A percentile compares a stretch with the other conserved stretches of the same genome.
Evolutionary conservation across 2,329 filamentous ascomycete genomes (phyloP).

Genomic region (Onygenales sp.): DNA sequence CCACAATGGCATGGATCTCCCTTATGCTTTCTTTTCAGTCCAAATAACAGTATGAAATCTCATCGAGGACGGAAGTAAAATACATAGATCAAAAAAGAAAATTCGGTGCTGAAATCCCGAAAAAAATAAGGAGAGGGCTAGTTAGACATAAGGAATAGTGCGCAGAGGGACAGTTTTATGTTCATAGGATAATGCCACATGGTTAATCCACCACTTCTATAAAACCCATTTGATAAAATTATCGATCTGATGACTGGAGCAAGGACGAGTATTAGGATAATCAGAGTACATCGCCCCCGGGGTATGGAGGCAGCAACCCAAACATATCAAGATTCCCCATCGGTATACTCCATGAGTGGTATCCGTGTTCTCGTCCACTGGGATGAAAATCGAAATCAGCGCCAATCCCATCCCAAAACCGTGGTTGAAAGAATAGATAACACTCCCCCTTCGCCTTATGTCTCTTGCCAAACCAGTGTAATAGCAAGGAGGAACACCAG

Average conservation of each 20-base stretch:
- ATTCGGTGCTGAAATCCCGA: too few relatives aligned
- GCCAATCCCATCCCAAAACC: conserved; percentile 5
- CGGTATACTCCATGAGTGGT: not conserved
- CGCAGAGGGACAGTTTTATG: too few relatives aligned
- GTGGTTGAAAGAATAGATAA: conserved; percentile 8
- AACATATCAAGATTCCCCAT: conserved; percentile 1
- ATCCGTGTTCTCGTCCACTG: not conserved
- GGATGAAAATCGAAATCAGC: conserved; percentile 5
- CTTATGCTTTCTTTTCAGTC: too few relatives aligned
- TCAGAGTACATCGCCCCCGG: not conserved
- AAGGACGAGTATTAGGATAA: not conserved
- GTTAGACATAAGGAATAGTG: too few relatives aligned
- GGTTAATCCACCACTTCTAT: not conserved
- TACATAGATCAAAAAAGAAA: too few relatives aligned
- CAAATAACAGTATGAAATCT: too few relatives aligned
- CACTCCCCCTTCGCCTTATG: conserved; percentile 13
- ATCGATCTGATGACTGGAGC: not conserved
- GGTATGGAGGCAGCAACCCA: not conserved
- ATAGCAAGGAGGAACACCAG: conserved; percentile 28
- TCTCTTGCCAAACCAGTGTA: conserved; percentile 17
- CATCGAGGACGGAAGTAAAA: too few relatives aligned
- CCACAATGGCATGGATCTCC: too few relatives aligned
- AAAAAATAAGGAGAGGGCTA: too few relatives aligned
- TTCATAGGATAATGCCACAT: not conserved
- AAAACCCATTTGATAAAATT: not conserved